Percentiles rank a stretch among this genome's conserved stretches.
Evolutionary conservation across 768 basidiomycete species (phyloP).

Genomic region (Pisolithus tinctorius): DNA sequence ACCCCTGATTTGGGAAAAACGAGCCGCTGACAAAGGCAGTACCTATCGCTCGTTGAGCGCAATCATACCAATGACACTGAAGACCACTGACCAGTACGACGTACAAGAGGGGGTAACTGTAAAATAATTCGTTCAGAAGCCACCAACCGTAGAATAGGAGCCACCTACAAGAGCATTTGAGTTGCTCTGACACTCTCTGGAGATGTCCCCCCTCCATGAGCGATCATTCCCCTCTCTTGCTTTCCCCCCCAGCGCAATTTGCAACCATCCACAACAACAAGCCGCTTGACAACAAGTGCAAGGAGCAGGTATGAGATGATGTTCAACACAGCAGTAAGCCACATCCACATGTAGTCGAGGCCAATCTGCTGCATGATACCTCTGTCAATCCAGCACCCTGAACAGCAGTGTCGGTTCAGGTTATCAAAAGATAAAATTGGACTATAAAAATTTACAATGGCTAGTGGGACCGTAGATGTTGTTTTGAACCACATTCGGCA

Average conservation of each 20-base stretch:
- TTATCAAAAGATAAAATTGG: not conserved
- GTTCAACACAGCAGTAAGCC: constrained; percentile 30
- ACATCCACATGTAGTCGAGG: constrained; percentile 47
- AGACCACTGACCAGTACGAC: constrained; percentile 25
- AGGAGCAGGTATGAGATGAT: no score
- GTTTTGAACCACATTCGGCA: constrained; percentile 27
- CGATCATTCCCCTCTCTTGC: constrained; percentile 6
- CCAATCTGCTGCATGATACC: constrained; percentile 34
- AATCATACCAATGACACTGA: not conserved
- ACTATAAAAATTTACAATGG: constrained; percentile 27
- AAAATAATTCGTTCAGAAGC: constrained; percentile 1
- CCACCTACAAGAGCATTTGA: constrained; percentile 44
- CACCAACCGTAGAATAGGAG: not conserved
- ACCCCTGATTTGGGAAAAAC: constrained; percentile 32
- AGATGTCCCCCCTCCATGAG: not conserved
- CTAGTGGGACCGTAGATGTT: constrained; percentile 37
- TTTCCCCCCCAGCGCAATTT: constrained; percentile 14
- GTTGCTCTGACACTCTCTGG: constrained; percentile 29
- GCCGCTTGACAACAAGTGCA: not conserved
- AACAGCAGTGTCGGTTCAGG: not conserved
- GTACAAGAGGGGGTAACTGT: constrained; percentile 42
- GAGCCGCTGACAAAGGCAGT: constrained; percentile 35
- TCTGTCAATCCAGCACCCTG: constrained; percentile 48
- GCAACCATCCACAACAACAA: constrained; percentile 29
- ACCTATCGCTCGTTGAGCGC: constrained; percentile 11